Conservation (phyloP, 2,329 filamentous ascomycete species). For the Acephala macrosclerotiorum region DNA sequence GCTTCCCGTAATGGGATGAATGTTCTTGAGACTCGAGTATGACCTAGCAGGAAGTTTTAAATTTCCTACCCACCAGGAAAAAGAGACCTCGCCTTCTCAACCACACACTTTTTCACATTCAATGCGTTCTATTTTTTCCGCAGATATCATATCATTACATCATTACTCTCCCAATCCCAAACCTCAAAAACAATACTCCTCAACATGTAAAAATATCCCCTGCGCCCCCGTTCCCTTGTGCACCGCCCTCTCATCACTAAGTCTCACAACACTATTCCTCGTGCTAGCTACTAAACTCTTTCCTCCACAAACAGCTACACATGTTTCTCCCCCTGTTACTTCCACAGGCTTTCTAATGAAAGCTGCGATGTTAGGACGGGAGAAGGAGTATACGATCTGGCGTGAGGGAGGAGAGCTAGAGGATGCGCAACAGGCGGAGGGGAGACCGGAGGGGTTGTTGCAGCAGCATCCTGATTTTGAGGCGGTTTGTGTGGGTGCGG, state of each 20-base stretch:
- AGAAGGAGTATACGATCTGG: constrained; percentile 31
- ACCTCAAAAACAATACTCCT: constrained; percentile 62
- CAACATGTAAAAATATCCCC: constrained; percentile 66
- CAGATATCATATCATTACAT: neutral
- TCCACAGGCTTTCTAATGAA: constrained; percentile 63
- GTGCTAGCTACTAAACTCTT: constrained; percentile 60
- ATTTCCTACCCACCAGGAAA: no score
- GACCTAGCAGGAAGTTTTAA: no score
- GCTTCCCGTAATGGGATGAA: no score
- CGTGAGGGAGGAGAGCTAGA: constrained; percentile 8
- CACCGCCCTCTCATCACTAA: constrained; percentile 68
- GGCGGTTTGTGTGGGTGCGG: neutral
- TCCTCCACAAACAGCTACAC: constrained; percentile 66
- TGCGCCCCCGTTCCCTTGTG: constrained; percentile 71
- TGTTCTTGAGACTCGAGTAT: no score
- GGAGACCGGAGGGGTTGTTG: constrained; percentile 3
- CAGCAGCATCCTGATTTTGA: constrained; percentile 13
- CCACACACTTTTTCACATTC: neutral
- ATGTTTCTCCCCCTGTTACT: constrained; percentile 66
- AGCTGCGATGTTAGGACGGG: constrained; percentile 57
- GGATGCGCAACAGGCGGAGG: constrained; percentile 12
- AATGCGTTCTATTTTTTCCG: neutral
- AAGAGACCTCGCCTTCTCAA: no score
- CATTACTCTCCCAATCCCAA: neutral
- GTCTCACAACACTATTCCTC: constrained; percentile 60